Conservation (phyloP, 2,329 filamentous ascomycete genomes). For the Huntiella savannae region DNA sequence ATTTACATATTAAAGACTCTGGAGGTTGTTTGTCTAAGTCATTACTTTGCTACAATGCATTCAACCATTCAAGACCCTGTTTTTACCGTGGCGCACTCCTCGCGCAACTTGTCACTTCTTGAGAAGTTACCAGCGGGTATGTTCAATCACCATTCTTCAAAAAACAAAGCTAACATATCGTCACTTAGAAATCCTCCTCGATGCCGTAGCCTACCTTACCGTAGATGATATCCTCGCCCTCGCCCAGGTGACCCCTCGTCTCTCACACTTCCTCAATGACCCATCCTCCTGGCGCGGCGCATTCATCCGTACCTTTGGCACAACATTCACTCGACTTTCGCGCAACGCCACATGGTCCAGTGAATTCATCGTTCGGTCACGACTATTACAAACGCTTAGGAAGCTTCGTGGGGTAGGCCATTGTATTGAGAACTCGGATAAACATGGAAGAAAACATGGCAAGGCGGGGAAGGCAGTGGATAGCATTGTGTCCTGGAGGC, state of each 20-base stretch:
- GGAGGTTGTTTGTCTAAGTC: no score
- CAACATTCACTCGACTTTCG: slow-evolving; percentile 17
- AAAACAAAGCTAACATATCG: background rate
- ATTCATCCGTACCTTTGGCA: slow-evolving; percentile 79
- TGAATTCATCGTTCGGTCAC: slow-evolving; percentile 39
- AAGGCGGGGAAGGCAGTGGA: background rate
- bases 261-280: slow-evolving; percentile 71
- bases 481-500: background rate
- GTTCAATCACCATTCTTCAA: no score
- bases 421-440: background rate
- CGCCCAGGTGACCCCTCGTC: slow-evolving; percentile 70
- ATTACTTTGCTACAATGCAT: no score
- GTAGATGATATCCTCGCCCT: slow-evolving; percentile 68
- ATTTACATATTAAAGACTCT: no score
- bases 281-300: slow-evolving; percentile 88
- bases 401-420: slow-evolving; percentile 13
- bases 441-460: background rate
- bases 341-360: slow-evolving; percentile 26
- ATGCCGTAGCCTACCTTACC: slow-evolving; percentile 76
- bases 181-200: slow-evolving; percentile 64
- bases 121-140: no score
- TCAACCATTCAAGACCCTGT: no score
- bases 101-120: no score
- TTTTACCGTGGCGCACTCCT: no score
- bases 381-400: slow-evolving; percentile 65